These are phyloP conservation scores for Taxillus chinensis DNA, from an alignment of 164 flowering plant species.

Conservation along the genomic window DNA sequence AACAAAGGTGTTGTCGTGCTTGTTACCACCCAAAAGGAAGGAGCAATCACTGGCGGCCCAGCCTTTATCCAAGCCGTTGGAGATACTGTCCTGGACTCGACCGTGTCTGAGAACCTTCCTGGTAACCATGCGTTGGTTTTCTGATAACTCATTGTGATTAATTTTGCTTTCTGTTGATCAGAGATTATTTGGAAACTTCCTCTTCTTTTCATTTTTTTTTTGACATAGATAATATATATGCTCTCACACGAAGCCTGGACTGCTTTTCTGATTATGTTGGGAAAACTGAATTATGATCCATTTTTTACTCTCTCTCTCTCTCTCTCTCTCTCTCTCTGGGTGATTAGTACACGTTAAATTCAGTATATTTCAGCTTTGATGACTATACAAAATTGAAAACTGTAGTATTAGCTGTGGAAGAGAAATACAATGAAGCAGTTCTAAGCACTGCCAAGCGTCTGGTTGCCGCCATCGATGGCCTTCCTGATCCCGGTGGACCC, in stretches of 20 bases:
- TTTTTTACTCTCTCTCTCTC: neutral
- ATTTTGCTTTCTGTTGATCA: neutral
- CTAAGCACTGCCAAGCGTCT: constrained; percentile 73
- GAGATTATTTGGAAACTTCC: neutral
- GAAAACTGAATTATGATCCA: too few species aligned
- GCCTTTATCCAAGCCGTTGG: constrained; percentile 84
- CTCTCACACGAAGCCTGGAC: too few species aligned
- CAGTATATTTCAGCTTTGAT: constrained; percentile 2
- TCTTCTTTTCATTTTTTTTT: neutral
- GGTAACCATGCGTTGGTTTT: constrained; percentile 28
- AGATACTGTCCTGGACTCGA: constrained; percentile 77
- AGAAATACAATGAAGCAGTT: constrained; percentile 91
- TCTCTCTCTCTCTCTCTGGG: neutral
- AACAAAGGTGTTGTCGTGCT: constrained; percentile 91
- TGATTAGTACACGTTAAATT: too few species aligned
- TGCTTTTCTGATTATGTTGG: too few species aligned
- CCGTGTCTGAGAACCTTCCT: constrained; percentile 91
- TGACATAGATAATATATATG: too few species aligned
- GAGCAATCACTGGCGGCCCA: constrained; percentile 95
- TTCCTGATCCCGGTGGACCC: constrained; percentile 96
- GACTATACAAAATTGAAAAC: neutral
- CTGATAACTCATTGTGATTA: neutral
- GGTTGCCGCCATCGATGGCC: constrained; percentile 92
- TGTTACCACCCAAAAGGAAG: constrained; percentile 94
- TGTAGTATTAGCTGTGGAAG: constrained; percentile 92